Evolutionary conservation across 2,329 filamentous ascomycete species (phyloP), one percentile per base, ranked within the genome.

Genomic region (Xylaria sp.): DNA sequence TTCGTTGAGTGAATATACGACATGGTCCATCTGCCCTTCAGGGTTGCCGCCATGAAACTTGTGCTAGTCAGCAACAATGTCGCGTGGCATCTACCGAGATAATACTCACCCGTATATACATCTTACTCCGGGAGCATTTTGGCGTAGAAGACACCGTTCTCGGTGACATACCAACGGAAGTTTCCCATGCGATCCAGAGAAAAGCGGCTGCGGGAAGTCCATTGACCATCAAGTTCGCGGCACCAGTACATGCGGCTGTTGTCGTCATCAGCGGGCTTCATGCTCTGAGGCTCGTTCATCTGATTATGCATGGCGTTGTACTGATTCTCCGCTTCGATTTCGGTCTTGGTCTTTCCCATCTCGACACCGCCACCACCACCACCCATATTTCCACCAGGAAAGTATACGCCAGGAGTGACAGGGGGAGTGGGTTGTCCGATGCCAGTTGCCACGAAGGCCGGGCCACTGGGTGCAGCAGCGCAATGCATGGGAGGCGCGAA

Each of bases 221-320:
- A 90, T 66, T 84, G 83, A 56, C 86, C 84, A 76, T 90, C 87
- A 71, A 86, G 78, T 78, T 90, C 87, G 64, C 86, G 85, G 72
- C 85, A 83, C 79, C 84, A 87, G 79, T 90, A 90, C 79, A 87
- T 85, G 68, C 87, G 86, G 50, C 81, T 82, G 44, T 85, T 84
- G 77, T 89, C 84, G 69, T 87, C 84, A 73, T 90, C 87, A 22
- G 83, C 82, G 1, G 88, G 88, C 77, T 88, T 87, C 75, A 89
- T 87, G 71, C 89, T 87, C 80, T 90, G 87, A 17, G 85, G 83
- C 76, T 87, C 83, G 70, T 84, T 82, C 70, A 85, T 79, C 71
- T 81, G 80, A 75, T 84, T 85, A 69, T 79, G 76, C 66, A 82
- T 74, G n/a, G 84, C 83, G 69, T 85, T 82, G 71, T 84, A 78